Base-by-base conservation (phyloP, 306 rosid species). In the Corylus americana region DNA sequence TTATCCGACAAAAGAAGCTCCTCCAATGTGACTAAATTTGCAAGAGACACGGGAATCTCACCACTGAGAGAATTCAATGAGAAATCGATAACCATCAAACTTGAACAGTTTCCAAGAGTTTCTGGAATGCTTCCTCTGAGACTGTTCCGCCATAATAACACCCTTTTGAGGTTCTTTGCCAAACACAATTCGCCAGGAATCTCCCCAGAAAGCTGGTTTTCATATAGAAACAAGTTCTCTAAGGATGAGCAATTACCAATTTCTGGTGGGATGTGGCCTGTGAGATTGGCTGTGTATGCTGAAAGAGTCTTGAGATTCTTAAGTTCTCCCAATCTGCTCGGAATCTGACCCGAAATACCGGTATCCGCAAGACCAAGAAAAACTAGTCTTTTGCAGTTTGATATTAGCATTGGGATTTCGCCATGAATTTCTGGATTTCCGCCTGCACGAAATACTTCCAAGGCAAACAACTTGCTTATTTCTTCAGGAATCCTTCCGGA, bases 291-390 rank as follows among this genome's bases (percentile, higher is more conserved):
- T 17, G 97, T 91, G 83, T 94, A 94, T 47, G 89, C 85, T 1
- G 93, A 91, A 79, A 94, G 92, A 44, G 95, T 92, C 85, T 90
- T 77, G 66, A 94, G 94, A 81, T 87, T 90, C 55, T 66, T 77
- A 17, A 94, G 97, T 74, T 85, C 87, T 62, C 98, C 98, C 78
- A 94, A 74, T 55, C 90, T 87, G 42, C 85, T 57, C 44, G 97
- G 98, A 86, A 94, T 89, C 87, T 78, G 74, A 83, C 98, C 97
- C 1, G 93, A 89, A 78, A 91, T 81, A 39, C 94, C 91, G 12
- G 97, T 92, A 81, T 86, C 98, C 27, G 98, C 92, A 17, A 94
- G 94, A 70, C 98, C 98, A 7, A 94, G 85, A 25, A 92, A 88
- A 79, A 81, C 84, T 17, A 94, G 85, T 58, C 78, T 80, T 82